Evolutionary conservation across 163 green algal species (phyloP).

Genomic region (Volvox carteri): DNA sequence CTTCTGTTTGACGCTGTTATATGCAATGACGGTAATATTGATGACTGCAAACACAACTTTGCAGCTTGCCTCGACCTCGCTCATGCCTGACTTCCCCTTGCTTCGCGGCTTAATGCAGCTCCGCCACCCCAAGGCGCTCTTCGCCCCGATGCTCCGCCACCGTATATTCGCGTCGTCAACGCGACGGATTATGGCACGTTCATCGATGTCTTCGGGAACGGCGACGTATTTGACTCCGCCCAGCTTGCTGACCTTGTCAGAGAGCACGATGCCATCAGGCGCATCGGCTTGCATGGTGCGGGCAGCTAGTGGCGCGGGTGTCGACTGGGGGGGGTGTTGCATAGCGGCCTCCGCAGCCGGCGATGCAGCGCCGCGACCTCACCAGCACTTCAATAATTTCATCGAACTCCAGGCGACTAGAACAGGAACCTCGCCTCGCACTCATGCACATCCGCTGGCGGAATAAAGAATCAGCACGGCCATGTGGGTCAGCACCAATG

Average conservation of each 20-base stretch:
- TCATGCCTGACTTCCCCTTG: background rate
- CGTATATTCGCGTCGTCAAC: background rate
- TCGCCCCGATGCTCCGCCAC: background rate
- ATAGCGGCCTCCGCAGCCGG: no score
- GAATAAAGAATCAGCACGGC: no score
- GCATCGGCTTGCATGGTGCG: constrained; percentile 45
- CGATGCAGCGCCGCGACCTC: no score
- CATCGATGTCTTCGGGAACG: constrained; percentile 31
- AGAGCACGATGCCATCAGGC: background rate
- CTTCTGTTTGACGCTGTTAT: background rate
- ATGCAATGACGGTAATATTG: background rate
- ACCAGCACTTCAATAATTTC: no score
- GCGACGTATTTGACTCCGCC: constrained; percentile 1
- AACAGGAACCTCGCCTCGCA: no score
- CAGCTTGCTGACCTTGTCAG: background rate
- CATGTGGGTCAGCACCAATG: no score
- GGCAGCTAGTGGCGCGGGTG: background rate
- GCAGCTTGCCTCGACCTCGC: background rate
- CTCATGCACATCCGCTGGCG: no score
- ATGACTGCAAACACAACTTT: no score
- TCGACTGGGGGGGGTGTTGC: no score
- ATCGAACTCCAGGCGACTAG: no score
- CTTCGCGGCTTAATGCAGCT: background rate
- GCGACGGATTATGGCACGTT: background rate
- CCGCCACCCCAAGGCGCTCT: background rate